Base-by-base conservation (phyloP, 2,329 filamentous ascomycete species). In the Tolypocladium inflatum region DNA sequence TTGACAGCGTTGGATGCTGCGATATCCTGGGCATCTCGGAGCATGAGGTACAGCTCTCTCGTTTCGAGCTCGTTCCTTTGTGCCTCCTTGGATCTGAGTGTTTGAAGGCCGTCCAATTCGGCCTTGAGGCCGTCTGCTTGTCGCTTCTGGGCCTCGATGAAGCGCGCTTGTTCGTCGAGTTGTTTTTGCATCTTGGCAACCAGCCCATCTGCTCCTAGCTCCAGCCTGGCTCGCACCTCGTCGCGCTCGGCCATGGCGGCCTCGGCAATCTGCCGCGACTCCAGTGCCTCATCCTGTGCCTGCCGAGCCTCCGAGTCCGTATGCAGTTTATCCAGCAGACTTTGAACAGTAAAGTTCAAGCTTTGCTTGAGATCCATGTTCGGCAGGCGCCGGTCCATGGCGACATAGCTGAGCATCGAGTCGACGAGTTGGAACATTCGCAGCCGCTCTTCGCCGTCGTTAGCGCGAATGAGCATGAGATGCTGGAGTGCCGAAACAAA, bases 351-450 rank as follows among this genome's bases (percentile, higher is more conserved):
- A 68, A 97, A 97, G 72, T 96, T 97, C 63, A 99, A 83, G 69
- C 91, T 96, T 73, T 97, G 93, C 77, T 97, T 97, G 60, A 99
- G 83, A 71, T 99, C 94, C 86, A 97, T 93, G 73, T 99, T 93
- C 43, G 94, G 94, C 63, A 97, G 75, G 62, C 94, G 84, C 68
- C 94, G 85, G 73, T 99, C 94, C 93, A 99, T 99, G 66, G 93
- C 93, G 62, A 99, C 93, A 73, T 97, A 97, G 73, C 91, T 96
- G 63, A 99, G 85, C 91, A 97, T 97, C n/a, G 90, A 88, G 74
- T 99, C 94, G 35, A 97, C 92, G 35, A 99, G 84, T 77, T 97
- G 94, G 75, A 97, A 99, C 88, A 97, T 94, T 54, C 91, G 87
- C 61, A 97, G 76, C 17, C 91, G 86, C 73, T 99, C 94, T 70